Evolutionary conservation across 805 yeast genomes (phyloP), one percentile per base, ranked within the genome.

Genomic region (Scheffersomyces stipitis): DNA sequence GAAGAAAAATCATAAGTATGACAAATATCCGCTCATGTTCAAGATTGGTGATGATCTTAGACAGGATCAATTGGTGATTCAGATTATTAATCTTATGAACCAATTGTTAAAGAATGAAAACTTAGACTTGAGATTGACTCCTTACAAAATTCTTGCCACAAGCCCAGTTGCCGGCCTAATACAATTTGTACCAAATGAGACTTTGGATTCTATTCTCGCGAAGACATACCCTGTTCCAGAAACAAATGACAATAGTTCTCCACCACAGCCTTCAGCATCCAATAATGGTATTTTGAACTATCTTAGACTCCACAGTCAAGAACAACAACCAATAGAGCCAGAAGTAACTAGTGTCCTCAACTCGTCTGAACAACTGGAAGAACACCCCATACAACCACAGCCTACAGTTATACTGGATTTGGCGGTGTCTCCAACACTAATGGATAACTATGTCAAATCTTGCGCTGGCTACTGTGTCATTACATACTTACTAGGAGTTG

Each of bases 391-490:
- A 51, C 61, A 16, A 30, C 47, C 18, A 44, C 69, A 38, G 56
- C 73, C 57, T 26, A 52, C 71, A 5, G 48, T 63, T 2, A 46
- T 62, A 3, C 53, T 69, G 0, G 69, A 64, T 30, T 60, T 74
- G 35, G 76, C 76, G 0, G 80, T 86, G 1, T 66, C 73, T 8
- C 62, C 79, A 0, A 77, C 76, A 46, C 86, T 81, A 0, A 87
- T 93, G 96, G 98, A 93, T 51, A 91, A 86, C 46, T 93, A 86
- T 62, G 91, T 93, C 5, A 79, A 90, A 46, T 87, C 96, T 3
- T 88, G 97, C 57, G 97, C 99, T 16, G 99, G 99, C 0, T 93
- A 93, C 56, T 93, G 97, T 68, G 98, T 93, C 1, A 86, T 93
- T 16, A 93, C 99, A 0, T 93, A 93, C 51, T 66, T 93, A 6